Evolutionary conservation across 768 basidiomycete species (phyloP).

Genomic region (Boletus vinaceobasis): DNA sequence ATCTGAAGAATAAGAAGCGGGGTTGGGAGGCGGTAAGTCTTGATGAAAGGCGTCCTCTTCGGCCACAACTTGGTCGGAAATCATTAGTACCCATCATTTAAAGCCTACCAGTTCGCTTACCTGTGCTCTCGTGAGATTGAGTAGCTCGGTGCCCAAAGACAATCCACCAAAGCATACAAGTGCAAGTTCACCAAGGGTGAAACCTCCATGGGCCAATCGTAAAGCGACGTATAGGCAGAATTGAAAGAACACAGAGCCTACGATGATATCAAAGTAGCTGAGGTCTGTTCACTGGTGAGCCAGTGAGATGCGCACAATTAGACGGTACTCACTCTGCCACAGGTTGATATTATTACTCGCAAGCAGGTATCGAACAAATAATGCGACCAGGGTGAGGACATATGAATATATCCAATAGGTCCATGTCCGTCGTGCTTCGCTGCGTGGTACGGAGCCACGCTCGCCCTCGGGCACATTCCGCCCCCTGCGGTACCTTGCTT

Average conservation of each 20-base stretch:
- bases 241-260: constrained; percentile 82
- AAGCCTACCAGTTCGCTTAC: constrained; percentile 42
- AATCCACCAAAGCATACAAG: constrained; percentile 88
- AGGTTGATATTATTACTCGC: constrained; percentile 43
- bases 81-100: neutral
- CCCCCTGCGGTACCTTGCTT: constrained; percentile 45
- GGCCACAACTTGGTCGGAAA: constrained; percentile 63
- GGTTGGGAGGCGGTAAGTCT: constrained; percentile 89
- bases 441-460: constrained; percentile 72
- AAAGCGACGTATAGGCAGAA: constrained; percentile 87
- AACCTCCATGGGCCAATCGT: constrained; percentile 88
- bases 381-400: constrained; percentile 45
- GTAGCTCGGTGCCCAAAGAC: constrained; percentile 78
- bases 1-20: constrained; percentile 90
- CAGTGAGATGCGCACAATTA: neutral
- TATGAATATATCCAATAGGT: constrained; percentile 66
- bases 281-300: constrained; percentile 51
- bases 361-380: constrained; percentile 50
- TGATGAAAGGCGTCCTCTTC: constrained; percentile 74
- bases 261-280: constrained; percentile 67
- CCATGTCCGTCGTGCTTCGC: constrained; percentile 59
- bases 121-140: constrained; percentile 78
- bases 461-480: constrained; percentile 57
- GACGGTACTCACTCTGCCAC: constrained; percentile 63
- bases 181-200: constrained; percentile 92